Evolutionary conservation across 345 rosid species (phyloP).

Genomic region (Firmiana major): DNA sequence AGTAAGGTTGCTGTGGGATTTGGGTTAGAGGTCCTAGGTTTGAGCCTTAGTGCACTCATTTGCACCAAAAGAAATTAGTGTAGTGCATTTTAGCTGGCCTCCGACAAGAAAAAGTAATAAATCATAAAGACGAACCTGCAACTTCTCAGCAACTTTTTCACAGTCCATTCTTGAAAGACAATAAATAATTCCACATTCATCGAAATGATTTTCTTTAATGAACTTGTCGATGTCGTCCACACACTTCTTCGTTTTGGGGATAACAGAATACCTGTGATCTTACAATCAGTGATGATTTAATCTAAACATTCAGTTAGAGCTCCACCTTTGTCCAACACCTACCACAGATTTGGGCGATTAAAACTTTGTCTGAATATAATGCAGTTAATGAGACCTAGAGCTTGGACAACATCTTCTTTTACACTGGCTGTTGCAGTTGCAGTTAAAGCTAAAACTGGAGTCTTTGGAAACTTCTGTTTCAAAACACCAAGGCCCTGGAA

Average conservation of each 20-base stretch:
- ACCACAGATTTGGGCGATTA: constrained; percentile 92
- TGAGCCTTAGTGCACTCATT: background rate
- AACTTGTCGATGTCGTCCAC: constrained; percentile 90
- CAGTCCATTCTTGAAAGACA: constrained; percentile 99
- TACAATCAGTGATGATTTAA: constrained; percentile 28
- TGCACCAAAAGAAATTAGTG: background rate
- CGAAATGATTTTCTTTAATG: constrained; percentile 80
- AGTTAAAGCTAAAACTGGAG: constrained; percentile 93
- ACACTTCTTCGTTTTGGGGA: constrained; percentile 88
- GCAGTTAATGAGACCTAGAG: constrained; percentile 96
- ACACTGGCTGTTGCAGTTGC: constrained; percentile 99
- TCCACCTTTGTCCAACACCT: constrained; percentile 27
- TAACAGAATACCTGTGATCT: constrained; percentile 67
- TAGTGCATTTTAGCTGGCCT: background rate
- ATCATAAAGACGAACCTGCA: constrained; percentile 61
- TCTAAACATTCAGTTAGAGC: constrained; percentile 9
- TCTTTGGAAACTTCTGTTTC: constrained; percentile 83
- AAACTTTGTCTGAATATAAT: constrained; percentile 95
- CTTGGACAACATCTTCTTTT: constrained; percentile 98
- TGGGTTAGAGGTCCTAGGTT: background rate
- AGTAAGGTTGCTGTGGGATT: background rate
- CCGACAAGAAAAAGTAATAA: background rate
- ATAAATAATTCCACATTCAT: constrained; percentile 97
- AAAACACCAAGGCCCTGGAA: constrained; percentile 91
- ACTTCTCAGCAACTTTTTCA: constrained; percentile 85